Evolutionary conservation across 2,329 filamentous ascomycete genomes (phyloP), one percentile per base, ranked within the genome.

Genomic region (Curvularia sp.): DNA sequence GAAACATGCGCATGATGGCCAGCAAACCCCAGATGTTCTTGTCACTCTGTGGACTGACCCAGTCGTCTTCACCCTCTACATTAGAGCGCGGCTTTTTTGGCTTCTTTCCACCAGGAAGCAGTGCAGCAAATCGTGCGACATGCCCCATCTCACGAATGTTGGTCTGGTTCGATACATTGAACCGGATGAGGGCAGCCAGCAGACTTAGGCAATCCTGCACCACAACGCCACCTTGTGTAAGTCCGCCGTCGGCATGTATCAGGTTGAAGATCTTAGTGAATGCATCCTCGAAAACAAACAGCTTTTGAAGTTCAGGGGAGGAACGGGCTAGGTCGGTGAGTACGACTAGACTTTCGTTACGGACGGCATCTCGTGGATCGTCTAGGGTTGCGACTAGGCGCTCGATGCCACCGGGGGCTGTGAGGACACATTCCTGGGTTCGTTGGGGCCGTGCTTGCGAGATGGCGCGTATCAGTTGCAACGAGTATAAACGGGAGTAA

Each of bases 171-270:
- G 93, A 95, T 1, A 88, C 82, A 73, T 98, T 98, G 68, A 93
- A 85, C 33, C 90, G 87, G 28, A 99, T 82, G 12, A 99, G 85
- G 75, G 98, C 98, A 42, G 93, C 92, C 49, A 98, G 82, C 53
- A 99, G 82, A 57, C 95, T 94, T 20, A 99, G 82, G 68, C 93
- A 97, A 76, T 99, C 95, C 77, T 98, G 94, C 3, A 97, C 91
- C 12, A 91, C 86, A 61, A 94, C 89, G 42, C 91, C 92, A 15
- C 95, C 95, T 67, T 96, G 89, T 4, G 84, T 84, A 44, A 99
- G 80, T 2, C 89, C 90, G 0, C 95, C 95, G 70, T 99, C 95
- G 0, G 84, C 82, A 64, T 89, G 85, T 53, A 99, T 91, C 53
- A 98, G 88, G 44, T 83, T 83, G 74, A 98, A 97, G 26, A 96